Conservation (phyloP, 2,329 filamentous ascomycete genomes). For the Colletotrichum tropicale region DNA sequence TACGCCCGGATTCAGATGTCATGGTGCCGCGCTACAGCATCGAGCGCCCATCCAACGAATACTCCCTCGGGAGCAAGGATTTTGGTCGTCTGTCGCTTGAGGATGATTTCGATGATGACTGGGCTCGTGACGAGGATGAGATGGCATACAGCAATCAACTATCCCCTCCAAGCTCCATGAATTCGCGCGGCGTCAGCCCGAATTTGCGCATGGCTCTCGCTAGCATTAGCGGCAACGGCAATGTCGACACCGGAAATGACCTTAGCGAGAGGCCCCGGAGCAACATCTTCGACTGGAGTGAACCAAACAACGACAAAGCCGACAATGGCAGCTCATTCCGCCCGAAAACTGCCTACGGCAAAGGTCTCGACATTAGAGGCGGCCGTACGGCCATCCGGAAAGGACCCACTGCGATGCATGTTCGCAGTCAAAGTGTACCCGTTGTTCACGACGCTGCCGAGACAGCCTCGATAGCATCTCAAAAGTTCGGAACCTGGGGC, state of each 20-base stretch:
- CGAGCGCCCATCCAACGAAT: constrained; percentile 30
- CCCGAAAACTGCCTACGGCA: constrained; percentile 77
- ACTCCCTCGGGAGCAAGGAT: constrained; percentile 41
- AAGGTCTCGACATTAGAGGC: constrained; percentile 73
- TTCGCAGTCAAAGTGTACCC: constrained; percentile 82
- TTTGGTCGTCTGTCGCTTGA: constrained; percentile 60
- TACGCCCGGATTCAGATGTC: constrained; percentile 23
- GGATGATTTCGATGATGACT: constrained; percentile 68
- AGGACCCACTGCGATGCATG: constrained; percentile 71
- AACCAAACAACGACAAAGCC: constrained; percentile 67
- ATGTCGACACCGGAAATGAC: constrained; percentile 31
- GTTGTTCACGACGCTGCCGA: constrained; percentile 68
- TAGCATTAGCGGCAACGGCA: constrained; percentile 53
- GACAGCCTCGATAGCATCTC: constrained; percentile 55
- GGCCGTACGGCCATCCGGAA: constrained; percentile 72
- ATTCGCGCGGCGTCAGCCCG: constrained; percentile 57
- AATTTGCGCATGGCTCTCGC: constrained; percentile 59
- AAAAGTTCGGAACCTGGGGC: constrained; percentile 84
- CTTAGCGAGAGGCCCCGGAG: constrained; percentile 61
- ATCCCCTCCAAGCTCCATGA: constrained; percentile 63
- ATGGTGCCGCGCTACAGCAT: constrained; percentile 30
- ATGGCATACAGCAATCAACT: constrained; percentile 59
- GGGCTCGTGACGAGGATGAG: constrained; percentile 61
- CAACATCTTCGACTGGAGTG: constrained; percentile 81
- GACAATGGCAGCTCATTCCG: constrained; percentile 66